These are phyloP conservation scores for Gilbertella persicaria DNA, from an alignment of 371 early-diverging fungal species.

Conservation along the genomic window DNA sequence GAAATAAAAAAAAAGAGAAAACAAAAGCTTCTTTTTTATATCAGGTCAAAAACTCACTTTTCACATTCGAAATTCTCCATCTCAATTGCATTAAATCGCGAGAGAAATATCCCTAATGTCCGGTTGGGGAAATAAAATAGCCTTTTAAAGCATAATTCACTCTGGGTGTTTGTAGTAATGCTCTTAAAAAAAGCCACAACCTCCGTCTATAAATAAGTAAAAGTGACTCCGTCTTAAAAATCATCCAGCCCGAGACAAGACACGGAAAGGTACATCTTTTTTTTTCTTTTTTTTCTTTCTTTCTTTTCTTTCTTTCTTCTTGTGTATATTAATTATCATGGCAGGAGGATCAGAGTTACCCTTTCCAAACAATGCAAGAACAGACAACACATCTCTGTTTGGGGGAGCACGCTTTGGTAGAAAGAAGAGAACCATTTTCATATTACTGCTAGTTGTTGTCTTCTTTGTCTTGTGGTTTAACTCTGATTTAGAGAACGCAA, in stretches of 20 bases:
- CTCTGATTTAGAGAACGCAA: constrained; percentile 13
- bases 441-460: constrained; percentile 14
- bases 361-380: constrained; percentile 16
- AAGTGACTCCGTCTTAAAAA: neutral
- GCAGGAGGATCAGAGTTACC: constrained; percentile 25
- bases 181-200: too few species aligned
- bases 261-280: constrained; percentile 1
- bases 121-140: neutral
- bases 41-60: neutral
- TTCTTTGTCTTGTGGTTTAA: constrained; percentile 26
- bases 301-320: neutral
- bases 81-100: constrained; percentile 4
- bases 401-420: constrained; percentile 18
- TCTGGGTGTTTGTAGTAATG: too few species aligned
- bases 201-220: too few species aligned
- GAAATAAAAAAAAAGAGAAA: neutral
- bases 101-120: constrained; percentile 5
- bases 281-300: neutral
- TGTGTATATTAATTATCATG: neutral
- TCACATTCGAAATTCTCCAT: neutral
- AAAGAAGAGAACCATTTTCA: constrained; percentile 15
- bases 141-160: neutral
- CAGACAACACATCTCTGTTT: constrained; percentile 10
- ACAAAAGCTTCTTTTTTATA: neutral
- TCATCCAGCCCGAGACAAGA: too few species aligned